Evolutionary conservation across 2,329 filamentous ascomycete genomes (phyloP).

Genomic region (Thelonectria discophora): DNA sequence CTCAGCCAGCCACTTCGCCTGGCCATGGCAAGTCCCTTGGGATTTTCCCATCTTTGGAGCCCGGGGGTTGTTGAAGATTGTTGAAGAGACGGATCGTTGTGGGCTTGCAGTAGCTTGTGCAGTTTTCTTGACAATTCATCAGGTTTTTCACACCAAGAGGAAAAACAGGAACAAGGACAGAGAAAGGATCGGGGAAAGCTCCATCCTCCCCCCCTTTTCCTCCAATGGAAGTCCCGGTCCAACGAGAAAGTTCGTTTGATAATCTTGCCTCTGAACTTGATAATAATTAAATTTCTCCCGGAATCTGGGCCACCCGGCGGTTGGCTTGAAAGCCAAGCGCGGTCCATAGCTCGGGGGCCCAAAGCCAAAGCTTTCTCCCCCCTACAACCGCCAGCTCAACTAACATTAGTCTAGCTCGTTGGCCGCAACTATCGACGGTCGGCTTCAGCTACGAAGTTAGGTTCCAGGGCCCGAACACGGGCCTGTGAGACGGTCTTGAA

Average conservation of each 20-base stretch:
- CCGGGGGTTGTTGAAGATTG: no score
- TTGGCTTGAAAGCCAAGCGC: constrained; percentile 34
- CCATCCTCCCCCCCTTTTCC: background rate
- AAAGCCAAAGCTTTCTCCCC: background rate
- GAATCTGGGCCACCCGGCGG: constrained; percentile 22
- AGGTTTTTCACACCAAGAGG: background rate
- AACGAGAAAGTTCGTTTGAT: background rate
- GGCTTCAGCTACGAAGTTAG: constrained; percentile 24
- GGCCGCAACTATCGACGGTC: constrained; percentile 22
- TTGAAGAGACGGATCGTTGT: constrained; percentile 5
- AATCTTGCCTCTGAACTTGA: background rate
- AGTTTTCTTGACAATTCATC: background rate
- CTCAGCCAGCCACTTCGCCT: constrained; percentile 18
- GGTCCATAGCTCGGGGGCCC: constrained; percentile 20
- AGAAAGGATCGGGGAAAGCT: background rate
- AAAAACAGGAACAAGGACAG: background rate
- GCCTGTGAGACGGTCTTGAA: background rate
- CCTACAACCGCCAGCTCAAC: constrained; percentile 19
- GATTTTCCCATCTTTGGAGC: background rate
- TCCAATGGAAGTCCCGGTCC: background rate
- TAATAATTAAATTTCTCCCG: constrained; percentile 23
- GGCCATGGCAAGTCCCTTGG: no score
- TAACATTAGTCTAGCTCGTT: constrained; percentile 24
- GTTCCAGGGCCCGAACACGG: background rate
- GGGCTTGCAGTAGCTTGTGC: constrained; percentile 12